These are phyloP conservation scores for Eutypa lata DNA, from an alignment of 2,329 filamentous ascomycete genomes.

Conservation along the genomic window DNA sequence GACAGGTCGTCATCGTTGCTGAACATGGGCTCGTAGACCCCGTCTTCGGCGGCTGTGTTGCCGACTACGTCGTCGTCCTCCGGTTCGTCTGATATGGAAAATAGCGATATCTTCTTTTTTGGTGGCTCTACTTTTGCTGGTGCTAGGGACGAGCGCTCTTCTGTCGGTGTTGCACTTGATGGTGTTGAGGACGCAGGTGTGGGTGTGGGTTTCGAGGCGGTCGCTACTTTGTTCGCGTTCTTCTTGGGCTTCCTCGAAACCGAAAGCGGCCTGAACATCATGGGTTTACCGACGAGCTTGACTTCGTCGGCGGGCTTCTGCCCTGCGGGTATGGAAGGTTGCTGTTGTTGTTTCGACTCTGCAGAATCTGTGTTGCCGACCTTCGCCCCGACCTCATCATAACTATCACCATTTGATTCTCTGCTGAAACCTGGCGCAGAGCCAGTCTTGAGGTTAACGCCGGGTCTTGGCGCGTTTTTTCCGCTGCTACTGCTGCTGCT, in stretches of 20 bases:
- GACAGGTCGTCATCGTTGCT: constrained; percentile 21
- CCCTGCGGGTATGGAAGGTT: constrained; percentile 51
- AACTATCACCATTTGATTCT: constrained; percentile 34
- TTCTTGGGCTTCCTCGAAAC: constrained; percentile 74
- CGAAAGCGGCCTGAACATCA: constrained; percentile 87
- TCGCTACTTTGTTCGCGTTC: constrained; percentile 30
- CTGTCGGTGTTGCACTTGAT: constrained; percentile 1
- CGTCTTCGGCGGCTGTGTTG: constrained; percentile 20
- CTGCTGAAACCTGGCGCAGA: constrained; percentile 78
- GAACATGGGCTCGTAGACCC: constrained; percentile 53
- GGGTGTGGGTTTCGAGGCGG: constrained; percentile 10
- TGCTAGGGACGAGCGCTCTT: constrained; percentile 14
- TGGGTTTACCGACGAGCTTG: constrained; percentile 71
- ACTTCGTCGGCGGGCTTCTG: constrained; percentile 61
- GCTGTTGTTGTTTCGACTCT: constrained; percentile 41
- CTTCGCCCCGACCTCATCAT: constrained; percentile 20
- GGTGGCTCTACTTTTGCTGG: constrained; percentile 18
- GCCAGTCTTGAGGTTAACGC: constrained; percentile 77
- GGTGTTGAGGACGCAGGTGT: background rate
- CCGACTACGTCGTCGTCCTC: constrained; percentile 25
- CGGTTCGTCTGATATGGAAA: constrained; percentile 55
- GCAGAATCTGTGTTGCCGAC: constrained; percentile 19
- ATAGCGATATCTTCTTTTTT: constrained; percentile 66
- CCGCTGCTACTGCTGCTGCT: constrained; percentile 26
- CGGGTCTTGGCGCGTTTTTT: constrained; percentile 43